Evolutionary conservation across 371 early-diverging fungal genomes (phyloP).

Genomic region (Mortierella sp.): DNA sequence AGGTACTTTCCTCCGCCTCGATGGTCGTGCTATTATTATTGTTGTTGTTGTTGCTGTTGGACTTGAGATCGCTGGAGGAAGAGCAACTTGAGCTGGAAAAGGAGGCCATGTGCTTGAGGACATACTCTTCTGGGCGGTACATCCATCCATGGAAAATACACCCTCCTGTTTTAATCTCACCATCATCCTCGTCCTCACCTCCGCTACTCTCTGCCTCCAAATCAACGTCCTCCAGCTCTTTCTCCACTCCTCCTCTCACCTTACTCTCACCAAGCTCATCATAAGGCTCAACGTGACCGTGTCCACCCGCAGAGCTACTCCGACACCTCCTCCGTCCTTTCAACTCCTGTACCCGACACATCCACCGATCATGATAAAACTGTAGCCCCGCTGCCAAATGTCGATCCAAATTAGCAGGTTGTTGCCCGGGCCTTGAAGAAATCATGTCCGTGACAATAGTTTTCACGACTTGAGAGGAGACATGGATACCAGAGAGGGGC

Average conservation of each 20-base stretch:
- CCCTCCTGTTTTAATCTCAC: background rate
- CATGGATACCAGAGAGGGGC: slow-evolving; percentile 16
- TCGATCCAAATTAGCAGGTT: slow-evolving; percentile 36
- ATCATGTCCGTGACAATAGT: slow-evolving; percentile 45
- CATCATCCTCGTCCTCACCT: background rate
- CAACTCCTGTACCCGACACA: slow-evolving; percentile 36
- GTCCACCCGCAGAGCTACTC: background rate
- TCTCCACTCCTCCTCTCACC: background rate
- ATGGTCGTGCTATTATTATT: background rate
- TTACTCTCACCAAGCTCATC: background rate
- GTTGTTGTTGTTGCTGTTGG: background rate
- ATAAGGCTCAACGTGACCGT: too few species aligned
- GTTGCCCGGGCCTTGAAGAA: slow-evolving; percentile 25
- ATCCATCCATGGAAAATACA: slow-evolving; percentile 44
- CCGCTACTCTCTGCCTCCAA: background rate
- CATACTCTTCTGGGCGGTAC: slow-evolving; percentile 37
- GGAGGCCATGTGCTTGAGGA: slow-evolving; percentile 4
- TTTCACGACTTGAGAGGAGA: slow-evolving; percentile 32
- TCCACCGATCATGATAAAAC: slow-evolving; percentile 41
- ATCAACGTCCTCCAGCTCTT: background rate
- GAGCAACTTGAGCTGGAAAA: background rate
- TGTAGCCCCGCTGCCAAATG: slow-evolving; percentile 47
- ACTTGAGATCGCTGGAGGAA: slow-evolving; percentile 12
- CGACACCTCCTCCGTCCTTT: slow-evolving; percentile 5
- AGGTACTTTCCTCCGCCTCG: background rate